phyloP scores from a whole-genome alignment of 352 stramenopile genomes.

The Vaucheria bursata region DNA sequence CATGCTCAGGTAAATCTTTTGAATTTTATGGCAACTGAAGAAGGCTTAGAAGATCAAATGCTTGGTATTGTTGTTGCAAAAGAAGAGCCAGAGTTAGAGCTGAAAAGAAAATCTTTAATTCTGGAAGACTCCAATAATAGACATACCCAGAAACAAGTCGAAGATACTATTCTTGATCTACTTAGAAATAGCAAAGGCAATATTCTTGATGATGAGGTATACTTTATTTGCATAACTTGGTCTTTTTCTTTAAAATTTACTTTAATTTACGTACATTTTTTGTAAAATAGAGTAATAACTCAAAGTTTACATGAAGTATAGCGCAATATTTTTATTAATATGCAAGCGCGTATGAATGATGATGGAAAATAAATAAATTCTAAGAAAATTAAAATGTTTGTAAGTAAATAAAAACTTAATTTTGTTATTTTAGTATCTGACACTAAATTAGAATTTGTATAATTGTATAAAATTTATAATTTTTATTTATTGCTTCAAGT shows the following conservation, averaged over 20 bases:
- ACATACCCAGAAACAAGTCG: constrained; percentile 75
- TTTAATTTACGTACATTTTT: no score
- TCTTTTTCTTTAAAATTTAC: constrained; percentile 86
- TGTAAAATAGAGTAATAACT: no score
- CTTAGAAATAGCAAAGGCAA: constrained; percentile 78
- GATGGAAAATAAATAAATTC: no score
- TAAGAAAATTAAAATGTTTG: no score
- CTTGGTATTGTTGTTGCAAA: constrained; percentile 73
- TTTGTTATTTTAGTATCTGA: no score
- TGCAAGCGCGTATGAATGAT: no score
- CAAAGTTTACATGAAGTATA: no score
- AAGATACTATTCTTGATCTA: constrained; percentile 79
- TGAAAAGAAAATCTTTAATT: constrained; percentile 73
- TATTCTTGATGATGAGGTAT: constrained; percentile 79
- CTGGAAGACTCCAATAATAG: constrained; percentile 74
- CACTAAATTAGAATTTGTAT: no score
- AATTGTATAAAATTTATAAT: no score
- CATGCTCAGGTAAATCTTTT: constrained; percentile 62
- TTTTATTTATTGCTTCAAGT: no score
- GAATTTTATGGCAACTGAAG: constrained; percentile 84
- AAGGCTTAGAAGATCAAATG: constrained; percentile 76
- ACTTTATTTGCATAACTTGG: constrained; percentile 76
- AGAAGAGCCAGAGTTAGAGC: constrained; percentile 74
- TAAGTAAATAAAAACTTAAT: no score
- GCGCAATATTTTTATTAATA: no score